Evolutionary conservation across 83 land plant genomes (phyloP), one percentile per base, ranked within the genome.

Genomic region (Larix sibirica): DNA sequence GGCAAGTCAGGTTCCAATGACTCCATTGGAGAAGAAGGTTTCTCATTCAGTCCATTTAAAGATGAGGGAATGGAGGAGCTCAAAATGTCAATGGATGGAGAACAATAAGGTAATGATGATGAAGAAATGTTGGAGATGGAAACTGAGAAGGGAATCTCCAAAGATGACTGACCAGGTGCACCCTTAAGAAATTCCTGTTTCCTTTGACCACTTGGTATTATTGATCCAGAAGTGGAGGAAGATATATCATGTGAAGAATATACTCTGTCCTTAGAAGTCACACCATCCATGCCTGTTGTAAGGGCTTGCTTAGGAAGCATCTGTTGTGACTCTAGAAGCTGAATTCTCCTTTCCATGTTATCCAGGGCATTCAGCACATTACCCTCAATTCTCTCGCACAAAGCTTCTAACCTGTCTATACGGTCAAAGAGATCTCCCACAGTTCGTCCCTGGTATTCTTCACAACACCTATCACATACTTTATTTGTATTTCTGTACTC

Each of bases 321-420:
- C 24, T 75, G 67, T 61, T 82, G 81, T 74, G 82, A 80, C 87
- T 90, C 95, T 13, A 93, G 88, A 21, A 62, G 64, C 18, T 84
- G 79, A 68, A 93, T 89, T 90, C 93, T 90, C 61, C 73, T 81
- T 17, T 90, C 92, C 78, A 90, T 90, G 79, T 82, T 81, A 65
- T 24, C 79, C 47, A 93, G 84, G 66, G 91, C 88, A 33, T 79
- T 89, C 26, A 85, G 47, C 87, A 93, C 83, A 10, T 84, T 89
- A 33, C 87, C 93, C 83, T 93, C 95, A 84, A 93, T 88, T 76
- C 89, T 89, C 47, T 73, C 76, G 50, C 81, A 86, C 62, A 77
- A 38, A 65, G 87, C 82, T 77, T 90, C 95, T 79, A 93, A 69
- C 77, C 84, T 89, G 79, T 77, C 70, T 50, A 93, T 82, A 42